Evolutionary conservation across 2,329 filamentous ascomycete species (phyloP).

Genomic region (Mariannaea sp.): DNA sequence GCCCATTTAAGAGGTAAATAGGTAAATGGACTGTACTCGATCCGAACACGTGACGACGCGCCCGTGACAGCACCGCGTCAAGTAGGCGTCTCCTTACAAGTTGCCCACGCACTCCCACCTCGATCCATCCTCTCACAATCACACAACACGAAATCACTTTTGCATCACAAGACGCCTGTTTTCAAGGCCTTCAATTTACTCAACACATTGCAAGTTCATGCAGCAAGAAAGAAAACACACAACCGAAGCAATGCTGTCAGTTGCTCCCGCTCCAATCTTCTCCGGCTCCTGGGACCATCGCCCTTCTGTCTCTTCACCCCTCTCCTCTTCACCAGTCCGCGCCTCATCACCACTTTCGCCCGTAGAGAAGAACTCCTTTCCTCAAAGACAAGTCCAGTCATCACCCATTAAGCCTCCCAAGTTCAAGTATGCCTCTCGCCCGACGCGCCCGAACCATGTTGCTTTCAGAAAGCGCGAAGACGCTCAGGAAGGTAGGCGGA

Average conservation of each 20-base stretch:
- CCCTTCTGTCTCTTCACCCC: conserved; percentile 58
- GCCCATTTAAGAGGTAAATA: too few relatives aligned
- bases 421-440: conserved; percentile 59
- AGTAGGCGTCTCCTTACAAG: conserved; percentile 19
- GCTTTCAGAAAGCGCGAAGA: conserved; percentile 65
- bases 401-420: conserved; percentile 49
- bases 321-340: conserved; percentile 63
- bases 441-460: conserved; percentile 66
- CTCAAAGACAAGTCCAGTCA: conserved; percentile 51
- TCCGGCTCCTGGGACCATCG: conserved; percentile 51
- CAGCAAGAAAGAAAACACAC: conserved; percentile 40
- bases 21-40: too few relatives aligned
- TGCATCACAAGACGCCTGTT: conserved; percentile 6
- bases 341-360: conserved; percentile 54
- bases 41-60: conserved; percentile 42
- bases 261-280: conserved; percentile 50
- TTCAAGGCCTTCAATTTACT: background rate
- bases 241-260: conserved; percentile 47
- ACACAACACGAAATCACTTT: background rate
- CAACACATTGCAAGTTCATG: conserved; percentile 33
- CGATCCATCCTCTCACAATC: conserved; percentile 8
- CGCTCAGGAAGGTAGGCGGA: conserved; percentile 65
- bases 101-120: conserved; percentile 1
- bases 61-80: conserved; percentile 34
- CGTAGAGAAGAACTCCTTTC: conserved; percentile 48